Evolutionary conservation across 352 stramenopile species (phyloP).

Genomic region (Pythium phragmiticola): DNA sequence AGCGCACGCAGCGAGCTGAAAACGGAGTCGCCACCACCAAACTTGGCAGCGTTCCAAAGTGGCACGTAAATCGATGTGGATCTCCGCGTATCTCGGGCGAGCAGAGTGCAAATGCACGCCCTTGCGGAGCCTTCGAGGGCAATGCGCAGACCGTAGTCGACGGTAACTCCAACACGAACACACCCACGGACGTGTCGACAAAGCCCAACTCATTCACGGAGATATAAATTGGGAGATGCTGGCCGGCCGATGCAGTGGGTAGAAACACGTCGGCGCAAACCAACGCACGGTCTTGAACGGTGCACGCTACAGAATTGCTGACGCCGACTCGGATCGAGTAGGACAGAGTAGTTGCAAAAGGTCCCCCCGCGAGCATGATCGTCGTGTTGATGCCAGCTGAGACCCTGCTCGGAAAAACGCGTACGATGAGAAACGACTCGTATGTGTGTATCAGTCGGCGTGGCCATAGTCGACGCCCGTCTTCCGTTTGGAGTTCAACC

Average conservation of each 20-base stretch:
- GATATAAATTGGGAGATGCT: slow-evolving; percentile 2
- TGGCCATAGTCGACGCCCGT: neutral
- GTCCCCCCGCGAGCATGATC: slow-evolving; percentile 20
- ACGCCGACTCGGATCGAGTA: slow-evolving; percentile 16
- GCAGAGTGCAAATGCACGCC: slow-evolving; percentile 2
- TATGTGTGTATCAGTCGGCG: neutral
- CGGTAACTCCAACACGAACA: neutral
- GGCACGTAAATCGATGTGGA: slow-evolving; percentile 9
- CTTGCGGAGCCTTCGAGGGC: neutral
- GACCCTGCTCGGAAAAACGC: slow-evolving; percentile 8
- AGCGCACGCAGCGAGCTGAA: slow-evolving; percentile 13
- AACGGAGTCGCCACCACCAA: neutral
- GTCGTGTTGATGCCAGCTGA: slow-evolving; percentile 6
- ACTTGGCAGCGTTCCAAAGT: slow-evolving; percentile 1
- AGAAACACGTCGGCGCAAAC: slow-evolving; percentile 2
- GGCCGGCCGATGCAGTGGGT: neutral
- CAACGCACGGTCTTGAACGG: slow-evolving; percentile 3
- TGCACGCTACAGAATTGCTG: neutral
- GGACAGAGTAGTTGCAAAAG: slow-evolving; percentile 1
- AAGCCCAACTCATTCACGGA: slow-evolving; percentile 4
- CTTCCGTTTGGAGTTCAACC: slow-evolving; percentile 12
- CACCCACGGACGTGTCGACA: slow-evolving; percentile 9
- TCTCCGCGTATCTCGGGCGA: slow-evolving; percentile 7
- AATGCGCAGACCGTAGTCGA: neutral
- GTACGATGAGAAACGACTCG: slow-evolving; percentile 8